Percentiles rank a stretch among this genome's conserved stretches.
Conservation (phyloP, 345 rosid genomes). For the Mercurialis annua region DNA sequence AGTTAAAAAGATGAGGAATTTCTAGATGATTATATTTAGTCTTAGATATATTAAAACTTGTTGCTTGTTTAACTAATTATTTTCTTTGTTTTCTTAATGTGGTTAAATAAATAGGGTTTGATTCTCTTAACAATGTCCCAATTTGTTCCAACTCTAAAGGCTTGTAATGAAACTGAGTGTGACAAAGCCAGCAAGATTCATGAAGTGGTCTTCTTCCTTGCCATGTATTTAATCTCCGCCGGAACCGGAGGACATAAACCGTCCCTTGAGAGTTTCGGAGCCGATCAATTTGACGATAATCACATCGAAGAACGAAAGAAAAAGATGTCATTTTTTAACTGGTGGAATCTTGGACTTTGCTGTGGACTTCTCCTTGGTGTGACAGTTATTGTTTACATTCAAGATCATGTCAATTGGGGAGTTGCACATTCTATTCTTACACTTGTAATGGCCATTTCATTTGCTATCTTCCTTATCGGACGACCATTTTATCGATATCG, state of each 20-base stretch:
- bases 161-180: constrained; percentile 50
- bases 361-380: constrained; percentile 70
- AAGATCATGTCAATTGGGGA: constrained; percentile 83
- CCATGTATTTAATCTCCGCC: constrained; percentile 73
- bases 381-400: constrained; percentile 62
- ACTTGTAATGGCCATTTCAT: constrained; percentile 58
- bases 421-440: constrained; percentile 61
- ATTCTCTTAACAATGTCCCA: constrained; percentile 60
- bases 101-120: constrained; percentile 61
- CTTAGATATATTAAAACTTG: no score
- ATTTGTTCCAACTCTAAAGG: constrained; percentile 62
- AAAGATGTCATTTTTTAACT: constrained; percentile 92
- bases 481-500: constrained; percentile 68
- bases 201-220: constrained; percentile 64
- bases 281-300: constrained; percentile 86
- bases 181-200: constrained; percentile 63
- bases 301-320: constrained; percentile 64
- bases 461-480: constrained; percentile 59
- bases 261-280: constrained; percentile 89
- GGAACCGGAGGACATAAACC: constrained; percentile 98
- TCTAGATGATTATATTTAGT: no score
- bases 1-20: no score
- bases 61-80: no score
- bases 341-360: constrained; percentile 89
- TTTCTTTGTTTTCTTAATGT: background rate